Conservation (phyloP, 306 rosid genomes). For the Prunus campanulata region DNA sequence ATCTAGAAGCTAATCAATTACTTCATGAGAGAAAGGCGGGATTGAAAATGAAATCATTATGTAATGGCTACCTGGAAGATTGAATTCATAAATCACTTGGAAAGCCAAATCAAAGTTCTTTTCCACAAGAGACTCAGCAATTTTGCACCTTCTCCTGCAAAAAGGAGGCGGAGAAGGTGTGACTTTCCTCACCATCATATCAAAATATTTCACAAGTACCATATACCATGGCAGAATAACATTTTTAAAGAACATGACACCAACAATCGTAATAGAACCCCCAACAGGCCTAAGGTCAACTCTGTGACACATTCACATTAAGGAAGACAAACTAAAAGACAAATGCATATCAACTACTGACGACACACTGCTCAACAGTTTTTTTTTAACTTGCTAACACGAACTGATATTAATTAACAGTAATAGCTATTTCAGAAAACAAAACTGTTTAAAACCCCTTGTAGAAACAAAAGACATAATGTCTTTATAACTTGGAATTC, state of each 20-base stretch:
- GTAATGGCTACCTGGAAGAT: constrained; percentile 67
- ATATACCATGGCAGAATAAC: constrained; percentile 11
- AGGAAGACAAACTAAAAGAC: not conserved
- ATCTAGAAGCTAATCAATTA: constrained; percentile 7
- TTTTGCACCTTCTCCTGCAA: constrained; percentile 85
- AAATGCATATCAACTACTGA: not conserved
- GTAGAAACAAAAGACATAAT: not conserved
- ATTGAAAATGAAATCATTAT: constrained; percentile 15
- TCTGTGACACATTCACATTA: not conserved
- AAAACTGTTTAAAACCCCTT: not conserved
- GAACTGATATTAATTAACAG: not conserved
- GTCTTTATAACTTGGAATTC: not conserved
- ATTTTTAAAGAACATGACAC: not conserved
- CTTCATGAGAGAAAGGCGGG: constrained; percentile 1
- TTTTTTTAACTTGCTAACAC: not conserved
- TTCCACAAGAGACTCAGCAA: constrained; percentile 93
- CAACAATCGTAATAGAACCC: not conserved
- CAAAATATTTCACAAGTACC: constrained; percentile 18
- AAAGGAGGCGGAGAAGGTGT: constrained; percentile 8
- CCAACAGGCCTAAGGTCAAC: not conserved
- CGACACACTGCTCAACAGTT: not conserved
- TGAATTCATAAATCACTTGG: constrained; percentile 89
- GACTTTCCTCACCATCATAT: constrained; percentile 22
- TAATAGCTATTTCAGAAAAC: not conserved
- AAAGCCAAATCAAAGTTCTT: constrained; percentile 95